phyloP scores from a whole-genome alignment of 2,329 filamentous ascomycete species.

The Diaporthe eres region DNA sequence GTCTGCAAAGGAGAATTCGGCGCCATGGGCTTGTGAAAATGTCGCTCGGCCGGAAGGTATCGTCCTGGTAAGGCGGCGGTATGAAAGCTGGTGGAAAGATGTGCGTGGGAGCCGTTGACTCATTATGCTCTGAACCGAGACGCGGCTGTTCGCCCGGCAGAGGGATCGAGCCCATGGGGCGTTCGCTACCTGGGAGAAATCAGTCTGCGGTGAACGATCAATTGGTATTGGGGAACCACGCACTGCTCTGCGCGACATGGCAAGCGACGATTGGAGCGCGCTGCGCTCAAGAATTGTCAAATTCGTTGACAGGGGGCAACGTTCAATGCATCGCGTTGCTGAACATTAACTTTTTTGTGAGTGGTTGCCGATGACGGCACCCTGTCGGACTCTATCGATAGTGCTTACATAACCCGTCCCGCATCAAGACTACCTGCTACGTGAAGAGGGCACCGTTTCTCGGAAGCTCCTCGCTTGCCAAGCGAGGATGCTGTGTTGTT shows the following conservation, averaged over 20 bases:
- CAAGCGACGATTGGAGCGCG: constrained; percentile 9
- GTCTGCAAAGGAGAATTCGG: constrained; percentile 29
- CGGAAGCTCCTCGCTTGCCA: background rate
- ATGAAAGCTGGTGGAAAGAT: constrained; percentile 11
- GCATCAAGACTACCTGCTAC: background rate
- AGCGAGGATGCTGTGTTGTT: too few relatives aligned
- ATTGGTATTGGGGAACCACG: background rate
- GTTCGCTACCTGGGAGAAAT: constrained; percentile 1
- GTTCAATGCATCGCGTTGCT: constrained; percentile 9
- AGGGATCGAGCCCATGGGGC: constrained; percentile 20
- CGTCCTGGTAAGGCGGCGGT: constrained; percentile 5
- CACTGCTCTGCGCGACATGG: constrained; percentile 26
- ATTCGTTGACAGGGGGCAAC: background rate
- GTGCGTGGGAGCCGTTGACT: constrained; percentile 25
- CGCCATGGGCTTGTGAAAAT: constrained; percentile 3
- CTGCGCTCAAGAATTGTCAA: constrained; percentile 16
- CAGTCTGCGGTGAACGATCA: background rate
- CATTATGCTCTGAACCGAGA: constrained; percentile 9
- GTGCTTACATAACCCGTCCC: constrained; percentile 18
- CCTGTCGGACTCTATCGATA: constrained; percentile 1
- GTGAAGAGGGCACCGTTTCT: background rate
- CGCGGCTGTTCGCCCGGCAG: constrained; percentile 20
- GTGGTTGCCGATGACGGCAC: constrained; percentile 30
- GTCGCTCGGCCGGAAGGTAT: constrained; percentile 21
- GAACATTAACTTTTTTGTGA: constrained; percentile 31